Evolutionary conservation across 192 early-diverging fungal genomes (phyloP).

Genomic region (Gigaspora rosea): DNA sequence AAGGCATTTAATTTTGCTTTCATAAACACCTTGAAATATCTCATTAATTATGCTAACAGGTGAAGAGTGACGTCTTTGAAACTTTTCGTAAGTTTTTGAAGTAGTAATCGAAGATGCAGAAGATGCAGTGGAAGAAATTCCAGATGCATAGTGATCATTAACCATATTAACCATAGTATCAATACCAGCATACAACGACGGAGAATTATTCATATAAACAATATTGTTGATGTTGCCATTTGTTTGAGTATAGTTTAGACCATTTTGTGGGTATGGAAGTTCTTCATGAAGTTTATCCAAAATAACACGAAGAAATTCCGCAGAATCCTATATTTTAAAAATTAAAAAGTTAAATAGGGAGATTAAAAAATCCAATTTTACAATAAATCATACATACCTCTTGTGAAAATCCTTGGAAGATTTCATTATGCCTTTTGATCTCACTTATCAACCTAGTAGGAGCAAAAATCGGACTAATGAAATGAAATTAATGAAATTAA

Average conservation of each 20-base stretch:
- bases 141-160: background rate
- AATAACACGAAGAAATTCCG: slow-evolving; percentile 46
- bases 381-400: slow-evolving; percentile 11
- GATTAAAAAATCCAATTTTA: background rate
- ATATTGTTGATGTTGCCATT: background rate
- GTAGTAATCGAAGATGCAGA: background rate
- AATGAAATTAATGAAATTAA: slow-evolving; percentile 8
- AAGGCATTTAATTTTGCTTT: slow-evolving; percentile 43
- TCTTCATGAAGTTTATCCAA: slow-evolving; percentile 47
- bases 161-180: background rate
- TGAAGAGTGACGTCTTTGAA: slow-evolving; percentile 32
- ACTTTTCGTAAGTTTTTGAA: background rate
- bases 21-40: slow-evolving; percentile 43
- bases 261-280: slow-evolving; percentile 39
- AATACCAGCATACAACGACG: background rate
- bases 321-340: slow-evolving; percentile 34
- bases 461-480: slow-evolving; percentile 38
- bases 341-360: background rate
- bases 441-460: slow-evolving; percentile 40
- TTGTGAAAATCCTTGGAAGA: slow-evolving; percentile 42
- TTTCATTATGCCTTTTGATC: slow-evolving; percentile 40
- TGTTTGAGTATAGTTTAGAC: background rate
- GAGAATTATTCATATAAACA: background rate
- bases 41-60: slow-evolving; percentile 44
- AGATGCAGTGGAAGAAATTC: background rate